Conservation (phyloP, 2,329 filamentous ascomycete genomes). For the Aspergillus clavatus region DNA sequence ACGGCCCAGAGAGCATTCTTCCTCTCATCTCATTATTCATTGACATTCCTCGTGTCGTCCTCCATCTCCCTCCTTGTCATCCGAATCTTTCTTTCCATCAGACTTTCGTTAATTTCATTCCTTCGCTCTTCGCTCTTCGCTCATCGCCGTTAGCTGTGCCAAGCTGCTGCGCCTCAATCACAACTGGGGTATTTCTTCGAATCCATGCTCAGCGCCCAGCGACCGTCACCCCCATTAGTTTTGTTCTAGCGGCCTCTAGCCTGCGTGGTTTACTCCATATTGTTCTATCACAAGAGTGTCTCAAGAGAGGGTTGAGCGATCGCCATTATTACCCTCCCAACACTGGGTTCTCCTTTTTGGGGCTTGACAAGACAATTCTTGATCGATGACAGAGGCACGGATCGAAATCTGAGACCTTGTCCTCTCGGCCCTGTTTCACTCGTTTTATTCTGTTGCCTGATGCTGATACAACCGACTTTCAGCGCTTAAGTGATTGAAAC, state of each 20-base stretch:
- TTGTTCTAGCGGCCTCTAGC: neutral
- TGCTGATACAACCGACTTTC: conserved; percentile 8
- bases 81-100: neutral
- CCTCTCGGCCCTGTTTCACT: conserved; percentile 1
- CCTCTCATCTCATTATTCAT: neutral
- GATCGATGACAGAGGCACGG: neutral
- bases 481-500: neutral
- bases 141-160: no score
- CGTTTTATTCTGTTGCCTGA: conserved; percentile 18
- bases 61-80: neutral
- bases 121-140: neutral
- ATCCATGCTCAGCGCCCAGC: neutral
- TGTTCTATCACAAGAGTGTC: neutral
- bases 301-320: no score
- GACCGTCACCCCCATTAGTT: neutral
- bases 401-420: conserved; percentile 3
- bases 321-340: no score
- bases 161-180: conserved; percentile 12
- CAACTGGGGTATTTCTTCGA: conserved; percentile 1
- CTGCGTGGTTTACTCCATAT: no score
- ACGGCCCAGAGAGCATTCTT: no score
- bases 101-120: neutral
- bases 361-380: no score
- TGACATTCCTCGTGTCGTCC: neutral
- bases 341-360: neutral